phyloP scores from a whole-genome alignment of 2,329 filamentous ascomycete genomes.

The Venturia nashicola region DNA sequence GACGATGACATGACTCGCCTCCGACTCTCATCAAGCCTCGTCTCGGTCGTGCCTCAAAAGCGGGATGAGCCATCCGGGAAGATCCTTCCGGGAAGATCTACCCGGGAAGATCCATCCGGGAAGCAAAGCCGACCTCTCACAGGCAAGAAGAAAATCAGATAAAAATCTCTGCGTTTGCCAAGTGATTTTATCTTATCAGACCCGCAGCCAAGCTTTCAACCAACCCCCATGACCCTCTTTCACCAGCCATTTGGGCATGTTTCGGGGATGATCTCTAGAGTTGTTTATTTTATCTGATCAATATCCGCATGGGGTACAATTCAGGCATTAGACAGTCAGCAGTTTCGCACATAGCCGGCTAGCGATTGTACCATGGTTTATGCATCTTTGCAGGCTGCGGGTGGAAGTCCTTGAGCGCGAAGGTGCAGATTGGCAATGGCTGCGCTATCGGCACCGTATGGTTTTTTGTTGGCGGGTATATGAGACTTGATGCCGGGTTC shows the following conservation, averaged over 20 bases:
- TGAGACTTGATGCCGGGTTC: neutral
- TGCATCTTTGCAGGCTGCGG: neutral
- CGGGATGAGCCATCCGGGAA: too few species aligned
- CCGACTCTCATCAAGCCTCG: too few species aligned
- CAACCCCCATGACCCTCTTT: neutral
- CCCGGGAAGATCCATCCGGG: too few species aligned
- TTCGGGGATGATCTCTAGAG: neutral
- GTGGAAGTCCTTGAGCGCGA: neutral
- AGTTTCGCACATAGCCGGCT: neutral
- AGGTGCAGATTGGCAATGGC: too few species aligned
- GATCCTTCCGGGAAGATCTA: too few species aligned
- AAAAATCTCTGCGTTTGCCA: neutral
- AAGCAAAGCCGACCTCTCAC: too few species aligned
- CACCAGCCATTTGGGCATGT: neutral
- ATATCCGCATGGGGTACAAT: neutral
- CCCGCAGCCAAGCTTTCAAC: neutral
- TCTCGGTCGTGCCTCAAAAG: too few species aligned
- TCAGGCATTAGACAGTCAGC: neutral
- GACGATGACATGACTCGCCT: too few species aligned
- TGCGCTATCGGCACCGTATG: too few species aligned
- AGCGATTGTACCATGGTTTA: neutral
- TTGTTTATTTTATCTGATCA: neutral
- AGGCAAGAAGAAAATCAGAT: neutral
- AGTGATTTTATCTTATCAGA: neutral
- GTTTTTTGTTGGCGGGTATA: neutral